phyloP scores from a whole-genome alignment of 1,139 yeast genomes.

The Blastobotrys ciferrii region DNA sequence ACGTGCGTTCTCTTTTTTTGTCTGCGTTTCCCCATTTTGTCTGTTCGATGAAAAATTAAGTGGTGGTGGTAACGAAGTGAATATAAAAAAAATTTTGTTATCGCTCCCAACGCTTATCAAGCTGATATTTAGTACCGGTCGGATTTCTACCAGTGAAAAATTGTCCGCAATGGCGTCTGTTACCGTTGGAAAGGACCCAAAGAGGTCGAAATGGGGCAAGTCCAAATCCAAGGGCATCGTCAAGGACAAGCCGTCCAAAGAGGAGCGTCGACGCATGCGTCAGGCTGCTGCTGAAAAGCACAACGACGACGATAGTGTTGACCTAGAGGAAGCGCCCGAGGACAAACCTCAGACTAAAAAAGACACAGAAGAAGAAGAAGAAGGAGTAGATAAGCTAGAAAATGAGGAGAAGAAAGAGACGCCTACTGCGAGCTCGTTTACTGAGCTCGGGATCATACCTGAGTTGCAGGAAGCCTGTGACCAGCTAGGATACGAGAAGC shows the following conservation, averaged over 20 bases:
- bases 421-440: conserved; percentile 34
- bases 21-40: conserved; percentile 17
- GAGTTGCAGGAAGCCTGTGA: conserved; percentile 71
- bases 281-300: not conserved
- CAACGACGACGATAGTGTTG: not conserved
- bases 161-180: not conserved
- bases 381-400: conserved; percentile 13
- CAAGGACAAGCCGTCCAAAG: not conserved
- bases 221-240: conserved; percentile 10
- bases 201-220: conserved; percentile 10
- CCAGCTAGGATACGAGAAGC: conserved; percentile 75
- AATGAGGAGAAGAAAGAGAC: not conserved
- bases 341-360: conserved; percentile 1
- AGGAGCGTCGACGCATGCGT: not conserved
- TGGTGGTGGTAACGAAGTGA: not conserved
- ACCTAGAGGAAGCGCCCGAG: conserved; percentile 17
- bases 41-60: too few relatives aligned
- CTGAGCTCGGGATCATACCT: conserved; percentile 66
- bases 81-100: conserved; percentile 14
- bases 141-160: not conserved
- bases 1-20: conserved; percentile 84
- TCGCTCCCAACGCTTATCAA: conserved; percentile 6
- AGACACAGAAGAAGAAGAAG: conserved; percentile 11
- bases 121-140: not conserved
- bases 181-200: conserved; percentile 5